Evolutionary conservation across 2,329 filamentous ascomycete genomes (phyloP).

Genomic region (Neopestalotiopsis clavispora): DNA sequence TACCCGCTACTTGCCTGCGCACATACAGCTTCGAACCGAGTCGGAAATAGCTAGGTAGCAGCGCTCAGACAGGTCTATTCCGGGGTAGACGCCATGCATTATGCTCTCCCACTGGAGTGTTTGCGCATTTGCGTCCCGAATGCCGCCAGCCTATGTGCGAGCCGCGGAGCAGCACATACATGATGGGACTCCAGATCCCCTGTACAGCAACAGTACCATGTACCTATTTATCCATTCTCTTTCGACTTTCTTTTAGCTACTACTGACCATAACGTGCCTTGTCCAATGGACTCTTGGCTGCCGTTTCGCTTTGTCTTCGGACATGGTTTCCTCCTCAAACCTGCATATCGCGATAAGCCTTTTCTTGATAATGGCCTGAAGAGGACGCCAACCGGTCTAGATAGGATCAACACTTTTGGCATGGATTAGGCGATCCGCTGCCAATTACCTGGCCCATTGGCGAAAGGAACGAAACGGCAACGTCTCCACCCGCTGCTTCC

Average conservation of each 20-base stretch:
- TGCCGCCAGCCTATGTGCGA: constrained; percentile 16
- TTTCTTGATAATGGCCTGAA: constrained; percentile 1
- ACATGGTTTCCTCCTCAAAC: not conserved
- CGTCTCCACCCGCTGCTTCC: constrained; percentile 4
- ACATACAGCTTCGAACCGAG: not conserved
- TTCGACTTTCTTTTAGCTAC: not conserved
- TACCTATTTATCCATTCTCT: not conserved
- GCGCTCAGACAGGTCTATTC: not conserved
- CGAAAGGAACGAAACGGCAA: not conserved
- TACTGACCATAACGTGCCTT: not conserved
- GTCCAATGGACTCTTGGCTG: not conserved
- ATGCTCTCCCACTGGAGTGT: not conserved
- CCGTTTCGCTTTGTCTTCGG: not conserved
- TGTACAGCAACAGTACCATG: constrained; percentile 1
- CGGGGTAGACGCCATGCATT: not conserved
- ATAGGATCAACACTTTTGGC: constrained; percentile 5
- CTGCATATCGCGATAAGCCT: constrained; percentile 11
- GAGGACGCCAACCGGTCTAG: constrained; percentile 11
- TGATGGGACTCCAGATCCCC: not conserved
- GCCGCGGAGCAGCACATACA: not conserved
- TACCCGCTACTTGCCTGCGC: constrained; percentile 15
- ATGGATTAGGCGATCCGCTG: not conserved
- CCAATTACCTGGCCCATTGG: constrained; percentile 4
- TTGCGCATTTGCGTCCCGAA: constrained; percentile 11
- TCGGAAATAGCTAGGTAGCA: not conserved